Conservation (phyloP, 1,284 basidiomycete genomes). For the Testicularia cyperi region DNA sequence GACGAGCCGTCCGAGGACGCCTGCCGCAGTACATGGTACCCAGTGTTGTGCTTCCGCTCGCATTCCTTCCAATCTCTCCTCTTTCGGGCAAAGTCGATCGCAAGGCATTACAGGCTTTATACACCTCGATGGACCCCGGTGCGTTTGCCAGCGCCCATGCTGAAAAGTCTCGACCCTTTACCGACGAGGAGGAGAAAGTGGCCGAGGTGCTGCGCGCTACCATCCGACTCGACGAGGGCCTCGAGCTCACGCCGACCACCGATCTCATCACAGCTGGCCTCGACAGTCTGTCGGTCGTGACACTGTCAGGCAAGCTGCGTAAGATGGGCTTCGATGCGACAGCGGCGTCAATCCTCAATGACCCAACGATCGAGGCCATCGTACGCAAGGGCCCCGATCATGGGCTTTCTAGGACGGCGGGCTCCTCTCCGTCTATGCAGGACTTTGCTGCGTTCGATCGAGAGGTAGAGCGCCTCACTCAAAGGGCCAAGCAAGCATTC, state of each 20-base stretch:
- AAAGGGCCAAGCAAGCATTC: conserved; percentile 4
- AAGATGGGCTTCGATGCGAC: conserved; percentile 19
- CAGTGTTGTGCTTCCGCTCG: conserved; percentile 38
- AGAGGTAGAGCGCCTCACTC: conserved; percentile 7
- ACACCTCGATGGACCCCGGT: conserved; percentile 10
- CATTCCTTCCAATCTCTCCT: conserved; percentile 39
- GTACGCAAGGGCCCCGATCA: conserved; percentile 3
- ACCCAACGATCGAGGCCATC: conserved; percentile 40
- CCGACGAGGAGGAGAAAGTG: conserved; percentile 14
- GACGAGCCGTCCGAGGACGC: conserved; percentile 10
- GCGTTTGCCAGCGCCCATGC: conserved; percentile 2
- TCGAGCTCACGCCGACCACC: conserved; percentile 7
- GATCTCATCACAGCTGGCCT: conserved; percentile 49
- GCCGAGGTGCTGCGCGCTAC: conserved; percentile 17
- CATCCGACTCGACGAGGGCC: conserved; percentile 8
- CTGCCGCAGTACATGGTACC: conserved; percentile 55
- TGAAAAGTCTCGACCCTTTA: conserved; percentile 8
- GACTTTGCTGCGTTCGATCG: conserved; percentile 4
- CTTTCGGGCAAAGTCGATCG: conserved; percentile 51
- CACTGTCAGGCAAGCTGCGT: conserved; percentile 36
- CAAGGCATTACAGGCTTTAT: conserved; percentile 26
- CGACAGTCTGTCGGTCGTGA: conserved; percentile 51
- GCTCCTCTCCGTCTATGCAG: background rate
- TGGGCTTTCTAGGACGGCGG: background rate
- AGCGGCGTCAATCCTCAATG: conserved; percentile 33